Evolutionary conservation across 2,329 filamentous ascomycete species (phyloP), one percentile per base, ranked within the genome.

Genomic region (Sporothrix brunneoviolacea): DNA sequence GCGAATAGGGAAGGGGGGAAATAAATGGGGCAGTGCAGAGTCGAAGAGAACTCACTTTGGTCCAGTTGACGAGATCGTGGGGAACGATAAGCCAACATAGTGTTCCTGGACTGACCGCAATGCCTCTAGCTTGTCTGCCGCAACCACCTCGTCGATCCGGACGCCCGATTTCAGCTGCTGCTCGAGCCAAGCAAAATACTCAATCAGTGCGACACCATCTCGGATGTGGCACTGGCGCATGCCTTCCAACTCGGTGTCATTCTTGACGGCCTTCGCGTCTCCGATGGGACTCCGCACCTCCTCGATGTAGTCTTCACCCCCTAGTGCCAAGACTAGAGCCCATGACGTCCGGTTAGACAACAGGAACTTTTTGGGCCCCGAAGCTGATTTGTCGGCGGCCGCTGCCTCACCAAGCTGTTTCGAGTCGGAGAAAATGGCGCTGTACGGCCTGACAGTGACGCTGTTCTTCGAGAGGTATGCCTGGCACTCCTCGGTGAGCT

Each of bases 161-260:
- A 77, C 77, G 55, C 86, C 85, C 65, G 91, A 84, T 57, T 76
- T 80, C 21, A 98, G 73, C 62, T 96, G 85, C 60, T 96, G 80
- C 66, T 98, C 93, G 4, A 98, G 77, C 93, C 93, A 98, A 12
- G 93, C 89, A 66, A 98, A 96, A 66, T 90, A 98, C 64, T 95
- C 83, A 50, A 82, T 91, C 54, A 97, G 69, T 2, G 93, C 91
- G 41, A 89, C 90, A 41, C 93, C 93, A 62, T 98, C 93, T 56
- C 93, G 83, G 58, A 97, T 82, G 64, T 98, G 93, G 64, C 93
- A 97, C 51, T 86, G 80, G 54, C 90, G 81, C 93, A 98, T 97
- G 54, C 93, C 93, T 60, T 88, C 82, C 39, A 96, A 72, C 65
- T 98, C 93, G 0, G 80, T 83, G 50, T 88, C 82, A 60, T 96